Base-by-base conservation (phyloP, 164 flowering plant genomes). In the Macadamia integrifolia region DNA sequence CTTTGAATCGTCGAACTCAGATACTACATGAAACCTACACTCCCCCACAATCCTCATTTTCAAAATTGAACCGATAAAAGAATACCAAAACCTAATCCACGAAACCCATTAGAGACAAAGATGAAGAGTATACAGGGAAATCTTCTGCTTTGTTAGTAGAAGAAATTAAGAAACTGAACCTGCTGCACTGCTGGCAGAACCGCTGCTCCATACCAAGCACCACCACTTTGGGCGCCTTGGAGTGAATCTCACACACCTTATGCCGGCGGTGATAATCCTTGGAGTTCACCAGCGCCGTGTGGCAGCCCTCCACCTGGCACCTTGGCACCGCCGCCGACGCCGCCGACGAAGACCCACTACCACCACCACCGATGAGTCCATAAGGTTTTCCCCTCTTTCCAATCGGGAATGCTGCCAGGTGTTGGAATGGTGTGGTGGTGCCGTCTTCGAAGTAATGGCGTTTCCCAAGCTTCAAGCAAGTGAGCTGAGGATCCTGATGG, bases 1-100 rank as follows among this genome's bases (percentile, higher is more conserved):
- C 81, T 89, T 89, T 13, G 87, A 55, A 30, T 86, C 88, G 61
- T 89, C 94, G 65, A 89, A 89, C 74, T 89, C 94, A 9, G 82
- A 76, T 66, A 89, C 81, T 14, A 74, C 82, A 76, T 89, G 94
- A 81, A 89, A 89, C 84, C 94, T 89, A 66, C 71, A 72, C 30
- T 23, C 35, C 61, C 10, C n/a, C 63, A 53, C 55, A 60, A 6
- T 35, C 40, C 43, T 3, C 42, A 12, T 13, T 44, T 13, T 35
- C 23, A 23, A 23, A 23, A 23, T 23, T 23, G 23, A 23, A 23
- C 23, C 23, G 23, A 23, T 23, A 23, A 60, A 35, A 17, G 6
- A 14, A 53, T 13, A 53, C 57, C 15, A 14, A 53, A 29, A 49
- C 62, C 62, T 17, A 44, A 8, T 46, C 42, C 14, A 52, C 23